A percentile compares a stretch with the other conserved stretches of the same genome.
Evolutionary conservation across 2,329 filamentous ascomycete species (phyloP).

Genomic region (Ceratocystis lukuohia): DNA sequence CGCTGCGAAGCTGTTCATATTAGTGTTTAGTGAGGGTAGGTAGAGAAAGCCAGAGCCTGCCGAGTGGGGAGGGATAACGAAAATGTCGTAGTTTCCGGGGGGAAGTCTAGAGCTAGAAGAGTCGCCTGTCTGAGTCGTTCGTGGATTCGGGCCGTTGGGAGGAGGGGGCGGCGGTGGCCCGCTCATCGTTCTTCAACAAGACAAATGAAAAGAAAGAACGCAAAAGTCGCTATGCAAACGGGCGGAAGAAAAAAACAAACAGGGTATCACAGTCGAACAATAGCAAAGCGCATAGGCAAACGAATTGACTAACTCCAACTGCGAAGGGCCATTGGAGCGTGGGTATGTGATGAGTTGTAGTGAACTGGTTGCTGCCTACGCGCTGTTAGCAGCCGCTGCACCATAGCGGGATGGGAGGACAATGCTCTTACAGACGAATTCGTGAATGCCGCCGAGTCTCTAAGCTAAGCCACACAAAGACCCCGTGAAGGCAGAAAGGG

Average conservation of each 20-base stretch:
- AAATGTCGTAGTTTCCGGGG: slow-evolving; percentile 89
- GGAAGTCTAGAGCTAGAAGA: slow-evolving; percentile 59
- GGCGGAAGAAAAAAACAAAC: neutral
- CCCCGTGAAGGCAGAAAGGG: neutral
- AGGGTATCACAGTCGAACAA: slow-evolving; percentile 1
- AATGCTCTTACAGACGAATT: neutral
- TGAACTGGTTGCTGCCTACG: slow-evolving; percentile 3
- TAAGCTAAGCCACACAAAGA: neutral
- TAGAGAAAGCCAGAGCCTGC: slow-evolving; percentile 83
- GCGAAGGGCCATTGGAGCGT: slow-evolving; percentile 3
- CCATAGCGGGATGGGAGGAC: neutral
- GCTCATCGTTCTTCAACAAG: slow-evolving; percentile 29
- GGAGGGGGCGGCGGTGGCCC: slow-evolving; percentile 53
- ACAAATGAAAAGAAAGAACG: slow-evolving; percentile 5
- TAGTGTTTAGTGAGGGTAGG: slow-evolving; percentile 74
- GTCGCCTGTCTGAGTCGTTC: slow-evolving; percentile 33
- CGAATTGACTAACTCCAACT: neutral
- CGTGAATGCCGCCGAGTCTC: neutral
- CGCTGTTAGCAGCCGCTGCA: neutral
- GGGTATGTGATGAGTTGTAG: neutral
- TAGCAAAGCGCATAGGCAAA: slow-evolving; percentile 1
- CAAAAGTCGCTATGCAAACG: neutral
- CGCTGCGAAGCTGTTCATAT: slow-evolving; percentile 81
- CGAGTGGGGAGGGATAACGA: slow-evolving; percentile 87
- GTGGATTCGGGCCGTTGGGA: slow-evolving; percentile 68